Conservation (phyloP, 495 filamentous ascomycete genomes). For the Trichocladium antarcticum region DNA sequence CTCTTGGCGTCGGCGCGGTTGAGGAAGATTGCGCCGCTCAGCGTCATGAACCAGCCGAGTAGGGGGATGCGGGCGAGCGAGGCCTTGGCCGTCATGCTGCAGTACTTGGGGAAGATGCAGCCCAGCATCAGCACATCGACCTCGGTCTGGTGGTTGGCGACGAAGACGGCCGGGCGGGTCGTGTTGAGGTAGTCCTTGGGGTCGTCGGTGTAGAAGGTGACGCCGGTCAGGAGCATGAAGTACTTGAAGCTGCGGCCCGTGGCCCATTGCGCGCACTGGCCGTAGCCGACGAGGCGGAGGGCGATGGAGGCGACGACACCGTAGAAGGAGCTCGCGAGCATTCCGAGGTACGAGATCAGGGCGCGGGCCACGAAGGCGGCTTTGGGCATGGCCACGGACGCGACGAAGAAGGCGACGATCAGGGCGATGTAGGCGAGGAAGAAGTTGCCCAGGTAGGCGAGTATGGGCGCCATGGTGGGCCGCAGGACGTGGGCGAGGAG, state of each 20-base stretch:
- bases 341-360: conserved; percentile 56
- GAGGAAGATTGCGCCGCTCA: conserved; percentile 88
- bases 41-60: conserved; percentile 91
- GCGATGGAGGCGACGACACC: conserved; percentile 64
- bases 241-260: conserved; percentile 72
- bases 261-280: conserved; percentile 75
- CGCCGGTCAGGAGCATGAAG: conserved; percentile 61
- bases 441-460: conserved; percentile 41
- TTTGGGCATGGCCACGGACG: conserved; percentile 43
- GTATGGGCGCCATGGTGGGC: conserved; percentile 22
- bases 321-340: conserved; percentile 58
- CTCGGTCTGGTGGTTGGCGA: conserved; percentile 91
- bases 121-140: conserved; percentile 90
- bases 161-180: conserved; percentile 74
- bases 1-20: conserved; percentile 71
- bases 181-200: conserved; percentile 51
- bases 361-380: conserved; percentile 61
- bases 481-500: background rate
- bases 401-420: conserved; percentile 46
- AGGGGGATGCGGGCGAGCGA: conserved; percentile 71
- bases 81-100: conserved; percentile 87
- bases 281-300: conserved; percentile 59
- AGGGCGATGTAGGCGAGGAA: conserved; percentile 47
- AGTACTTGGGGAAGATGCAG: conserved; percentile 76
- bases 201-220: conserved; percentile 65